phyloP scores from a whole-genome alignment of 441 rosid species.

The Bruguiera hainesii region DNA sequence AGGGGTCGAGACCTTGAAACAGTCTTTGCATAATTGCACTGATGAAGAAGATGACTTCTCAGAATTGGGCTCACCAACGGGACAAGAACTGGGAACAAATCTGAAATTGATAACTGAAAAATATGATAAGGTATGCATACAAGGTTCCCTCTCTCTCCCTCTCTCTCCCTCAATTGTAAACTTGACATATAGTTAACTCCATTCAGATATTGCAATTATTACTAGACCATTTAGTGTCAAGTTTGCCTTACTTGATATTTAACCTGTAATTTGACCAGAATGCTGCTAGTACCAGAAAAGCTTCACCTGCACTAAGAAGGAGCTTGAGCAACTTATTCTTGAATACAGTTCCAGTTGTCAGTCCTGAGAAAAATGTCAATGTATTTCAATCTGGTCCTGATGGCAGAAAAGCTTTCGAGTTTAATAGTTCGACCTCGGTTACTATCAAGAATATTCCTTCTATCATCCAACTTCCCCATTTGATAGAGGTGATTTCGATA shows the following conservation, averaged over 20 bases:
- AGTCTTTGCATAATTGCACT: slow-evolving; percentile 7
- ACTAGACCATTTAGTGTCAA: slow-evolving; percentile 10
- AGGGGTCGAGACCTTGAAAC: slow-evolving; percentile 19
- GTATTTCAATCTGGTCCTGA: neutral
- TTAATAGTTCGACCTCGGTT: slow-evolving; percentile 18
- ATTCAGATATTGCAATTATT: neutral
- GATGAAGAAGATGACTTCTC: slow-evolving; percentile 23
- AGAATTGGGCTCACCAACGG: slow-evolving; percentile 27
- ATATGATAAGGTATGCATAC: slow-evolving; percentile 21
- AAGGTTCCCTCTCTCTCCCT: neutral
- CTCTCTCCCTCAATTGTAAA: neutral
- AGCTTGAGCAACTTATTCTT: neutral
- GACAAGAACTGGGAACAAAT: slow-evolving; percentile 1
- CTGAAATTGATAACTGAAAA: slow-evolving; percentile 23
- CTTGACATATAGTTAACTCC: slow-evolving; percentile 1
- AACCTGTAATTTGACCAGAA: slow-evolving; percentile 15
- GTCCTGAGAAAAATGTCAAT: slow-evolving; percentile 13
- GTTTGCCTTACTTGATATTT: slow-evolving; percentile 5
- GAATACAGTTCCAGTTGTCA: slow-evolving; percentile 4
- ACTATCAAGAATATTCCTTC: slow-evolving; percentile 25
- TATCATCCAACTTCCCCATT: slow-evolving; percentile 10
- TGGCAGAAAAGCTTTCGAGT: slow-evolving; percentile 4
- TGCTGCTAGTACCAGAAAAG: slow-evolving; percentile 18
- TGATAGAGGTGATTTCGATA: slow-evolving; percentile 15
- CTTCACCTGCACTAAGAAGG: slow-evolving; percentile 10